These are phyloP conservation scores for Setaria viridis DNA, from an alignment of 202 grass and related monocot species.

Conservation along the genomic window DNA sequence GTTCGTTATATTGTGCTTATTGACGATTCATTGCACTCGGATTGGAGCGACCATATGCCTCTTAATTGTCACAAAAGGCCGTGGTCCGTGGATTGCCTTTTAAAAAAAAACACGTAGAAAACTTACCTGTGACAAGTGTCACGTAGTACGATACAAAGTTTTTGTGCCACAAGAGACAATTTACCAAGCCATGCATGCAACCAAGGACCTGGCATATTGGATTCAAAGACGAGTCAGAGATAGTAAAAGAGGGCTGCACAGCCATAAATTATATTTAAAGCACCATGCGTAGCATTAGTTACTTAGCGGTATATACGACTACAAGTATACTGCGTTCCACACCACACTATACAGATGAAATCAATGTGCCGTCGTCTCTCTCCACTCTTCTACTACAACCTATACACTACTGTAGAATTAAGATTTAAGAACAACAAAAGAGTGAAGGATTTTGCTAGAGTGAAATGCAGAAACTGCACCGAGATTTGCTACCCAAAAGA, in stretches of 20 bases:
- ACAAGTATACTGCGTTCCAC: neutral
- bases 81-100: neutral
- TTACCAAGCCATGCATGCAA: slow-evolving; percentile 28
- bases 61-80: neutral
- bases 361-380: neutral
- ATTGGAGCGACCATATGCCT: too few species aligned
- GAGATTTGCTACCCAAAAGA: neutral
- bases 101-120: neutral
- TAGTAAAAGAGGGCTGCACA: neutral
- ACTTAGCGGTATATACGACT: neutral
- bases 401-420: neutral
- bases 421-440: neutral
- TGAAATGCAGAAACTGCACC: neutral
- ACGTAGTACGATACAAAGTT: slow-evolving; percentile 3
- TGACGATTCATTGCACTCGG: neutral
- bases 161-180: slow-evolving; percentile 24
- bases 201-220: slow-evolving; percentile 19
- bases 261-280: slow-evolving; percentile 25
- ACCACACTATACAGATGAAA: neutral
- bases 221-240: slow-evolving; percentile 17
- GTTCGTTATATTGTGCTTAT: neutral
- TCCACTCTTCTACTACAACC: neutral
- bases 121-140: neutral
- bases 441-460: neutral
- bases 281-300: neutral